Evolutionary conservation across 139 green algal genomes (phyloP).

Genomic region (Micractinium conductrix): DNA sequence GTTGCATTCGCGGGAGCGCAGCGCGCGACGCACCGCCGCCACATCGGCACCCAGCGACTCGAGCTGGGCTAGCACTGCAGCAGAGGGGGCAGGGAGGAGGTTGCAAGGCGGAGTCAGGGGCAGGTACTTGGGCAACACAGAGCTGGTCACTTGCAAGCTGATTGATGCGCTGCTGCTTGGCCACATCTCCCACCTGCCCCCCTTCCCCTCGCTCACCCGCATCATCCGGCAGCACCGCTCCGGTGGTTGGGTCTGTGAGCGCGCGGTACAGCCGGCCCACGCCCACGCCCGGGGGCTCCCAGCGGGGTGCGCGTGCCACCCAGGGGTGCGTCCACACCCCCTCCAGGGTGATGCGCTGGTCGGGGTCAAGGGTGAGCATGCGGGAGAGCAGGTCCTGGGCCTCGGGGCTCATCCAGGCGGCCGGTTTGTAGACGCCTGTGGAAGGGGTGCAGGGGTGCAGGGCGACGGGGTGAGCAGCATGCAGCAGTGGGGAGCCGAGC

Average conservation of each 20-base stretch:
- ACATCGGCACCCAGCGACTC: constrained; percentile 20
- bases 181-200: too few relatives aligned
- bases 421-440: constrained; percentile 43
- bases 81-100: background rate
- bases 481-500: too few relatives aligned
- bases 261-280: constrained; percentile 18
- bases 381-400: constrained; percentile 56
- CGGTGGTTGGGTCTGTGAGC: constrained; percentile 20
- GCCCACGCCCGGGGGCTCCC: constrained; percentile 31
- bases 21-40: constrained; percentile 6
- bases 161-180: too few relatives aligned
- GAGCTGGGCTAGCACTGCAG: constrained; percentile 44
- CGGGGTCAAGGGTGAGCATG: constrained; percentile 83
- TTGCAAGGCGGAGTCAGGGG: background rate
- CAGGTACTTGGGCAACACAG: too few relatives aligned
- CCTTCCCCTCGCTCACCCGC: background rate
- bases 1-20: constrained; percentile 41
- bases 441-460: background rate
- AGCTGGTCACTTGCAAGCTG: too few relatives aligned
- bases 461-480: too few relatives aligned
- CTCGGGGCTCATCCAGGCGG: constrained; percentile 33
- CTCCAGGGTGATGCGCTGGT: constrained; percentile 60
- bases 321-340: constrained; percentile 59
- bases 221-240: constrained; percentile 19
- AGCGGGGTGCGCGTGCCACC: constrained; percentile 32